A percentile compares a stretch with the other conserved stretches of the same genome.
Conservation (phyloP, 2,329 filamentous ascomycete species). For the Thelonectria blattea region DNA sequence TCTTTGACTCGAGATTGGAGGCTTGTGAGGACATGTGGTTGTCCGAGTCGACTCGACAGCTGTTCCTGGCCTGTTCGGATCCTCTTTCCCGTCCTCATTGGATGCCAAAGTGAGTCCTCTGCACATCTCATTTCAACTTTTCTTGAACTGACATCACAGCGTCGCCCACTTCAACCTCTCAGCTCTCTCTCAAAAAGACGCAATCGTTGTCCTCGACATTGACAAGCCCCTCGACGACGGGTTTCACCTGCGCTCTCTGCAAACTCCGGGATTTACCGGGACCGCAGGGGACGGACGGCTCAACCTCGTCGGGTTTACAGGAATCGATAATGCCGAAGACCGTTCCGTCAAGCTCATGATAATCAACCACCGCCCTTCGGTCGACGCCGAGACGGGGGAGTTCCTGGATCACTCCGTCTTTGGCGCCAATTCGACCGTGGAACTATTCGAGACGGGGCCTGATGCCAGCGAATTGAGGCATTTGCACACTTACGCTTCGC, state of each 20-base stretch:
- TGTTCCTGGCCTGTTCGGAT: slow-evolving; percentile 37
- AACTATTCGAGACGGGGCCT: slow-evolving; percentile 22
- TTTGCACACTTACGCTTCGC: slow-evolving; percentile 24
- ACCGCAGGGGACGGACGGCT: slow-evolving; percentile 41
- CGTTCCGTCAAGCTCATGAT: slow-evolving; percentile 24
- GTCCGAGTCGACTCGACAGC: slow-evolving; percentile 29
- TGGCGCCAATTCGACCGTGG: slow-evolving; percentile 28
- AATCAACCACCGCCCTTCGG: slow-evolving; percentile 27
- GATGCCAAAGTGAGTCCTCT: slow-evolving; percentile 28
- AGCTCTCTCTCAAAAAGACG: slow-evolving; percentile 40
- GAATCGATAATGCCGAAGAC: slow-evolving; percentile 31
- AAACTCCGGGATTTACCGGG: slow-evolving; percentile 38
- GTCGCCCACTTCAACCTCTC: slow-evolving; percentile 35
- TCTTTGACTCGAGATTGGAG: slow-evolving; percentile 25
- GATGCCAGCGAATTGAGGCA: slow-evolving; percentile 23
- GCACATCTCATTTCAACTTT: accelerated
- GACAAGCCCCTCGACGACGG: slow-evolving; percentile 35
- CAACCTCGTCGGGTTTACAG: slow-evolving; percentile 41
- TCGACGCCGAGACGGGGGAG: slow-evolving; percentile 15
- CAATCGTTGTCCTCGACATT: slow-evolving; percentile 42
- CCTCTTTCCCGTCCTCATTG: slow-evolving; percentile 23
- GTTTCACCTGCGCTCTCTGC: slow-evolving; percentile 34
- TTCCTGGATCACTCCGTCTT: slow-evolving; percentile 17
- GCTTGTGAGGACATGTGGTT: slow-evolving; percentile 39
- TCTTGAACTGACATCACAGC: slow-evolving; percentile 3